These are phyloP conservation scores for Amphirosellinia nigrospora DNA, from an alignment of 495 filamentous ascomycete genomes.

Conservation along the genomic window DNA sequence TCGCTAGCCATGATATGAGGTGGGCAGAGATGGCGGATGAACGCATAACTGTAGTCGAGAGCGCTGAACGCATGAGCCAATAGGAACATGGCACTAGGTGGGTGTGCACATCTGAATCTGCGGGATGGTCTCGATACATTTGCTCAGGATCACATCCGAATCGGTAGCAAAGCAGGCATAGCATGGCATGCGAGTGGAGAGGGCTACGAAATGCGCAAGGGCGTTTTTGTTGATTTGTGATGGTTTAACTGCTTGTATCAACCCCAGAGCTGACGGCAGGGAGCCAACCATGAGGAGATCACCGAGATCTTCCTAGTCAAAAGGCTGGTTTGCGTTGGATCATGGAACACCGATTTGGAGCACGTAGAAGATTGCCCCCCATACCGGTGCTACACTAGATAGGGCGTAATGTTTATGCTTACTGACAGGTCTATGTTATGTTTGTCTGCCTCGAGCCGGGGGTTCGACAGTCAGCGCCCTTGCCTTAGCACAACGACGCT, in stretches of 20 bases:
- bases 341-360: conserved; percentile 24
- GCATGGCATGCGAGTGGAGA: conserved; percentile 42
- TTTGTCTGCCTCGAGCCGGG: conserved; percentile 1
- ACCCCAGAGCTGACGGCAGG: conserved; percentile 40
- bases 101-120: conserved; percentile 44
- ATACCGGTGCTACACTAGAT: conserved; percentile 17
- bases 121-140: conserved; percentile 41
- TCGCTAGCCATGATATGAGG: conserved; percentile 50
- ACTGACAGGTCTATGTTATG: neutral
- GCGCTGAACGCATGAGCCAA: conserved; percentile 46
- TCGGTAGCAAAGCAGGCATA: conserved; percentile 45
- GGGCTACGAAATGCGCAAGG: conserved; percentile 40
- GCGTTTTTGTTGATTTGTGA: conserved; percentile 40
- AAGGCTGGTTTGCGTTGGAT: conserved; percentile 12
- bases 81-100: conserved; percentile 43
- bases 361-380: conserved; percentile 9
- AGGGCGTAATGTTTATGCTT: conserved; percentile 17
- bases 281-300: conserved; percentile 40
- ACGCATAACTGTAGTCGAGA: conserved; percentile 57
- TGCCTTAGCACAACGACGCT: neutral
- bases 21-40: conserved; percentile 53
- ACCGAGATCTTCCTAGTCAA: conserved; percentile 42
- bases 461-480: conserved; percentile 17
- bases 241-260: conserved; percentile 34
- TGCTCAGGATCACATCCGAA: conserved; percentile 45